Evolutionary conservation across 257 asterid species (phyloP).

Genomic region (Lithospermum erythrorhizon): DNA sequence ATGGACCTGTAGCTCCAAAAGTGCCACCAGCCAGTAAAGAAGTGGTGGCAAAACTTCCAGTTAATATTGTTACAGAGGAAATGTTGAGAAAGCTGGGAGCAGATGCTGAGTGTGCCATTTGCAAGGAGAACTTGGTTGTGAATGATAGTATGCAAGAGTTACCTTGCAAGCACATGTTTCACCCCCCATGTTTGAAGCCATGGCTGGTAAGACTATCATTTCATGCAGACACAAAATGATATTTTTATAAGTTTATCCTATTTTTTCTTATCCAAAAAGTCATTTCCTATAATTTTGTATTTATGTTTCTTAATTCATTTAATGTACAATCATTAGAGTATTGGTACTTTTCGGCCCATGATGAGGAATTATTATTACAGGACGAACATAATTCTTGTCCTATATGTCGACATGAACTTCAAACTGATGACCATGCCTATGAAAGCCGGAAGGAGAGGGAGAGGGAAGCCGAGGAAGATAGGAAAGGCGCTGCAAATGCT

Average conservation of each 20-base stretch:
- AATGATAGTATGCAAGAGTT: conserved; percentile 84
- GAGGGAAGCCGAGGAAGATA: conserved; percentile 90
- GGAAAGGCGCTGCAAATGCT: conserved; percentile 96
- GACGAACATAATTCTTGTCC: conserved; percentile 96
- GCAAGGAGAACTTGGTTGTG: conserved; percentile 65
- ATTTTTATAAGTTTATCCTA: not conserved
- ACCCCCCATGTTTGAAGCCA: conserved; percentile 96
- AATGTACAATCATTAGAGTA: not conserved
- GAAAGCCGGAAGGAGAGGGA: conserved; percentile 94
- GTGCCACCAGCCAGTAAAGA: conserved; percentile 94
- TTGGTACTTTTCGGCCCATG: not conserved
- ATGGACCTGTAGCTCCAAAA: conserved; percentile 58
- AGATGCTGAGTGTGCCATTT: conserved; percentile 80
- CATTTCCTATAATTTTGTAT: not conserved
- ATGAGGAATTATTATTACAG: conserved; percentile 20
- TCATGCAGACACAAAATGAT: not conserved
- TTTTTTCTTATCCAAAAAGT: not conserved
- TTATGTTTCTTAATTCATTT: not conserved
- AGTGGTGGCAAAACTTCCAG: conserved; percentile 90
- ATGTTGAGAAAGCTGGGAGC: conserved; percentile 50
- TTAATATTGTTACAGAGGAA: conserved; percentile 50
- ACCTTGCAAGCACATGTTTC: conserved; percentile 90
- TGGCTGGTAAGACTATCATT: conserved; percentile 66
- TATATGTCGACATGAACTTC: conserved; percentile 83
- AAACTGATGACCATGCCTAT: conserved; percentile 80